These are phyloP conservation scores for Dalbergia oliveri DNA, from an alignment of 306 rosid genomes.

Conservation along the genomic window DNA sequence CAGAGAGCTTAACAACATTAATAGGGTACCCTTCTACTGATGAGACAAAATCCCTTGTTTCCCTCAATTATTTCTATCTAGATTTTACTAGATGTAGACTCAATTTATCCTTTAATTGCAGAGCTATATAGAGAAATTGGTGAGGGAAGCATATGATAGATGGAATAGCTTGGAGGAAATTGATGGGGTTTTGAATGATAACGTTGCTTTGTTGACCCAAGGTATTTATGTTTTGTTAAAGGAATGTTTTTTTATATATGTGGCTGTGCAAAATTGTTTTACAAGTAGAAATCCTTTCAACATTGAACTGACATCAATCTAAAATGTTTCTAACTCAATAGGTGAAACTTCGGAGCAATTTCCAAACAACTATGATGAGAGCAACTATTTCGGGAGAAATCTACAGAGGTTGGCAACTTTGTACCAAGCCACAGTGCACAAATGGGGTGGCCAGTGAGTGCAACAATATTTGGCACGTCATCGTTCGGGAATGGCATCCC, in stretches of 20 bases:
- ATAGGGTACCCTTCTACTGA: conserved; percentile 50
- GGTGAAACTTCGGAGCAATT: conserved; percentile 58
- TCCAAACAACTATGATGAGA: conserved; percentile 41
- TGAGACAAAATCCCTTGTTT: not conserved
- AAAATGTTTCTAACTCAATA: conserved; percentile 1
- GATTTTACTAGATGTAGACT: not conserved
- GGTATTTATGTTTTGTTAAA: conserved; percentile 45
- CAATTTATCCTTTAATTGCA: conserved; percentile 43
- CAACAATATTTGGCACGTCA: conserved; percentile 43
- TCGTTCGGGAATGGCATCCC: conserved; percentile 28
- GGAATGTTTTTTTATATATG: not conserved
- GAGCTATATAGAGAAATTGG: conserved; percentile 56
- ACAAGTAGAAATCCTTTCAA: not conserved
- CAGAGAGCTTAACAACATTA: conserved; percentile 40
- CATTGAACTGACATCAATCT: not conserved
- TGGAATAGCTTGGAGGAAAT: conserved; percentile 69
- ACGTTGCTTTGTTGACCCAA: conserved; percentile 60
- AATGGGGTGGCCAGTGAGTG: conserved; percentile 53
- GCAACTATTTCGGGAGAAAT: conserved; percentile 40
- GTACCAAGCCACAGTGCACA: conserved; percentile 27
- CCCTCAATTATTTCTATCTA: not conserved
- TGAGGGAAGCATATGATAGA: conserved; percentile 58
- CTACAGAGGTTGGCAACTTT: conserved; percentile 20
- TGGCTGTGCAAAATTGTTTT: not conserved
- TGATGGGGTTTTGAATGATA: conserved; percentile 56